These are phyloP conservation scores for Lentinula boryana DNA, from an alignment of 768 basidiomycete species.

Conservation along the genomic window DNA sequence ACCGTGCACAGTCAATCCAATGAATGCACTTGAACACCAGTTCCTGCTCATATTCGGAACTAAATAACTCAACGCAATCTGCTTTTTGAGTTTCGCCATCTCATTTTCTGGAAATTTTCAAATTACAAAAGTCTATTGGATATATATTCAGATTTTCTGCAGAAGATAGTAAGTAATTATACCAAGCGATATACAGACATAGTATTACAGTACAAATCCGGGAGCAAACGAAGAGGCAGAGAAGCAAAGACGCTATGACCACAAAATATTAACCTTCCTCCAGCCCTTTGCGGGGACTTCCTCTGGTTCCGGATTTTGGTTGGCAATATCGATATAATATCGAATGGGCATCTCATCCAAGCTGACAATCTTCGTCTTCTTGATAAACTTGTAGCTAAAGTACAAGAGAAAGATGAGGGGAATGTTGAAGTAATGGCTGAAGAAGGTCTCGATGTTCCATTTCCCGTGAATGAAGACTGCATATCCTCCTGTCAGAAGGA, in stretches of 20 bases:
- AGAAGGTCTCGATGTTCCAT: neutral
- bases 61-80: too few relatives aligned
- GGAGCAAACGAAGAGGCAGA: too few relatives aligned
- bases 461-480: constrained; percentile 20
- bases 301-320: constrained; percentile 1
- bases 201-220: too few relatives aligned
- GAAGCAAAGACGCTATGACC: neutral
- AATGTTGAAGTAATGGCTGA: constrained; percentile 36
- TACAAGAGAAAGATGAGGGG: constrained; percentile 39
- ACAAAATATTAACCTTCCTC: neutral
- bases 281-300: neutral
- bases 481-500: constrained; percentile 11
- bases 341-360: constrained; percentile 6
- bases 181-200: too few relatives aligned
- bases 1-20: too few relatives aligned
- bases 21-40: too few relatives aligned
- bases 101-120: too few relatives aligned
- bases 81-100: too few relatives aligned
- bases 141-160: too few relatives aligned
- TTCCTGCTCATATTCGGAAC: too few relatives aligned
- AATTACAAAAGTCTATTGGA: too few relatives aligned
- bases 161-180: too few relatives aligned
- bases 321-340: constrained; percentile 4
- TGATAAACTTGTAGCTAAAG: constrained; percentile 35
- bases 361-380: constrained; percentile 26